These are phyloP conservation scores for Entomortierella parvispora DNA, from an alignment of 192 early-diverging fungal genomes.

Conservation along the genomic window DNA sequence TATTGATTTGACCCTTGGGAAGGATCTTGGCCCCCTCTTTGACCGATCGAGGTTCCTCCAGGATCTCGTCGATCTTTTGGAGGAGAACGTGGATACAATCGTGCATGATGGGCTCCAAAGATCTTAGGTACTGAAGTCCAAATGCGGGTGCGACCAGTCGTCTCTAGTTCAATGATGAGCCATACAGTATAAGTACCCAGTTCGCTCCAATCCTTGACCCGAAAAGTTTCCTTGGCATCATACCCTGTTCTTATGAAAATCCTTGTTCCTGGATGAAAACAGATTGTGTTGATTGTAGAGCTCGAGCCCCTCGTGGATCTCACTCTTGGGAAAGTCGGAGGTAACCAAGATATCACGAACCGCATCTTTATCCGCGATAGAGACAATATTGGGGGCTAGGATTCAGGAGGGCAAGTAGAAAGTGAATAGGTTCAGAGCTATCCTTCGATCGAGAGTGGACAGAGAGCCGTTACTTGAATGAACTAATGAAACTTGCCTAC, in stretches of 20 bases:
- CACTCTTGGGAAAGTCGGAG: constrained; percentile 29
- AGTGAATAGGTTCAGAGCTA: neutral
- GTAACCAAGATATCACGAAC: constrained; percentile 31
- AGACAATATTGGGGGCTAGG: constrained; percentile 23
- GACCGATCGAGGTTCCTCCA: constrained; percentile 43
- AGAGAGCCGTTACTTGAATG: too few relatives aligned
- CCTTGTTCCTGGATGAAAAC: constrained; percentile 35
- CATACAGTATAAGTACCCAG: too few relatives aligned
- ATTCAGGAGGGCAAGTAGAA: neutral
- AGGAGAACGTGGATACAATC: constrained; percentile 37
- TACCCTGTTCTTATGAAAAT: constrained; percentile 43
- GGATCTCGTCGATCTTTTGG: constrained; percentile 35
- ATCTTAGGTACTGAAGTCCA: constrained; percentile 59
- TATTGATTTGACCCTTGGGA: constrained; percentile 27
- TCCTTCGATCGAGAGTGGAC: too few relatives aligned
- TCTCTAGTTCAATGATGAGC: too few relatives aligned
- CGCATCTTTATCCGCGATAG: constrained; percentile 30
- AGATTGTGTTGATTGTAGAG: constrained; percentile 29
- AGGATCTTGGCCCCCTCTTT: constrained; percentile 39
- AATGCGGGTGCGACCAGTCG: constrained; percentile 64
- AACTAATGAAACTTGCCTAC: constrained; percentile 26
- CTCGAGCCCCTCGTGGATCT: constrained; percentile 30
- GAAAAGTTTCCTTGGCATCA: neutral
- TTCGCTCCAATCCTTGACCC: neutral
- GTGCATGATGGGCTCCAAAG: constrained; percentile 56